Conservation (phyloP, 345 rosid species). For the Hibiscus trionum region DNA sequence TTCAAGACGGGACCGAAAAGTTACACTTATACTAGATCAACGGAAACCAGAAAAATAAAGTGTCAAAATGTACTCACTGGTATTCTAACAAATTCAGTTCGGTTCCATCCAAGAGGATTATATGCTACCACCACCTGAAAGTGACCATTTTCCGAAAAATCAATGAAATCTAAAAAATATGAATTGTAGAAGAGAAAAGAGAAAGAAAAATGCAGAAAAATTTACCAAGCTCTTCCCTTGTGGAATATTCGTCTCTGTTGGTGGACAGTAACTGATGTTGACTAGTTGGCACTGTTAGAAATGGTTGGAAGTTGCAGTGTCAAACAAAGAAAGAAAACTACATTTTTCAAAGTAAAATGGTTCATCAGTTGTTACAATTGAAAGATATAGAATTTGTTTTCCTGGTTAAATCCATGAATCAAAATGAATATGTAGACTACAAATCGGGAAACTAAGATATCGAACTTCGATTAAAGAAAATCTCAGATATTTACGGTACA, state of each 20-base stretch:
- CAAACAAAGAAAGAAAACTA: neutral
- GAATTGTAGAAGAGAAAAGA: neutral
- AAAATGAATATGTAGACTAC: neutral
- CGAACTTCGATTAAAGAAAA: neutral
- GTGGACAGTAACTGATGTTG: conserved; percentile 84
- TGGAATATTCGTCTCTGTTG: conserved; percentile 48
- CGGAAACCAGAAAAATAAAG: neutral
- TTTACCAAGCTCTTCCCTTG: conserved; percentile 61
- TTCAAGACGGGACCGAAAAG: neutral
- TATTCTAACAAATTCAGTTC: conserved; percentile 56
- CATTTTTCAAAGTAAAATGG: no score
- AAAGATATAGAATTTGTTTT: no score
- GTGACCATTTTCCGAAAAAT: conserved; percentile 10
- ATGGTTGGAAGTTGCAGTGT: neutral
- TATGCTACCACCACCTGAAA: conserved; percentile 71
- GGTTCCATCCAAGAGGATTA: conserved; percentile 84
- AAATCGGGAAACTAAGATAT: neutral
- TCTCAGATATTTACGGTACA: neutral
- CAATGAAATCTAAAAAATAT: neutral
- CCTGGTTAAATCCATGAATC: neutral
- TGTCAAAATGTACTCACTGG: conserved; percentile 38
- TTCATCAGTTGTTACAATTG: no score
- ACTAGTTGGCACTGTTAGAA: conserved; percentile 59
- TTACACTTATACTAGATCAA: neutral
- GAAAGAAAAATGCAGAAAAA: conserved; percentile 2